phyloP scores from a whole-genome alignment of 2,329 filamentous ascomycete species.

The Beauveria asiatica region DNA sequence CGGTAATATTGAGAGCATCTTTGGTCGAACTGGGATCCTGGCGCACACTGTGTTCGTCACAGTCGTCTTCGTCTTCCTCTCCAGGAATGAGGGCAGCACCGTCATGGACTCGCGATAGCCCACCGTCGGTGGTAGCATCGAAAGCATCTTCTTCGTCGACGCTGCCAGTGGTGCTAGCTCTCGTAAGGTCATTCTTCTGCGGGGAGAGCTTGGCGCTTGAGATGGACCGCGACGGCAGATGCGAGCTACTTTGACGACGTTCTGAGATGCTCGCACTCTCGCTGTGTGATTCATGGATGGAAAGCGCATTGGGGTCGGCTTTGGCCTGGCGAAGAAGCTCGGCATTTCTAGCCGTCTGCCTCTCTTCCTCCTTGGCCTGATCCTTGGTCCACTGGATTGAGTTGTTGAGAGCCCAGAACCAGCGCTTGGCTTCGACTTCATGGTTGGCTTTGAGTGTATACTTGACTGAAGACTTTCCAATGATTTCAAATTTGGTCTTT shows the following conservation, averaged over 20 bases:
- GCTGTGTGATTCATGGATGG: conserved; percentile 38
- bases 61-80: conserved; percentile 64
- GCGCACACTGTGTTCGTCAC: conserved; percentile 64
- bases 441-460: conserved; percentile 98
- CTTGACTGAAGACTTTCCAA: conserved; percentile 96
- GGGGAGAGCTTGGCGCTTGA: conserved; percentile 20
- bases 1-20: conserved; percentile 94
- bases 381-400: conserved; percentile 98
- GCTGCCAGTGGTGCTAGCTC: conserved; percentile 39
- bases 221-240: conserved; percentile 27
- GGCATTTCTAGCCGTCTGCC: conserved; percentile 62
- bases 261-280: conserved; percentile 46
- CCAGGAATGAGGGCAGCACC: conserved; percentile 29
- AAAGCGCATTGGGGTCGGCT: conserved; percentile 50
- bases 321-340: conserved; percentile 73
- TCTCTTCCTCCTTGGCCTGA: conserved; percentile 85
- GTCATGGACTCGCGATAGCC: conserved; percentile 27
- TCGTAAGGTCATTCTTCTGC: conserved; percentile 28
- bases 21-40: conserved; percentile 69
- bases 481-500: conserved; percentile 96
- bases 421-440: conserved; percentile 93
- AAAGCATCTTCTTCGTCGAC: conserved; percentile 44
- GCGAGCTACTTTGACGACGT: conserved; percentile 33
- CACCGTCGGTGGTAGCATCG: conserved; percentile 39
- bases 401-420: conserved; percentile 99